Evolutionary conservation across 805 yeast species (phyloP).

Genomic region (Komagataella kurtzmanii): DNA sequence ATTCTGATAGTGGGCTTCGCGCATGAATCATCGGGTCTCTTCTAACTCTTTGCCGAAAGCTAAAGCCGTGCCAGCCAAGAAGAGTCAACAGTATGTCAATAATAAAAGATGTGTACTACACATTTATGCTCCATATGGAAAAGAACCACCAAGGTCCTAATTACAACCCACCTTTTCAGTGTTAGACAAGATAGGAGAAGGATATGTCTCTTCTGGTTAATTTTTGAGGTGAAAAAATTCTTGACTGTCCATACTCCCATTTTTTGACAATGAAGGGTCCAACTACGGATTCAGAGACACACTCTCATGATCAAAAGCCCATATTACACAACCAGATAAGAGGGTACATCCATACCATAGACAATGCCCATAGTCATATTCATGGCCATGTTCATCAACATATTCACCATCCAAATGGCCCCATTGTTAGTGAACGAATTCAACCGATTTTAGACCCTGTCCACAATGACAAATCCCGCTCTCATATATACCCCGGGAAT

Average conservation of each 20-base stretch:
- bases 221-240: neutral
- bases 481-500: neutral
- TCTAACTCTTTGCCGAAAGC: too few species aligned
- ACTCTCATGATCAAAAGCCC: neutral
- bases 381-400: slow-evolving; percentile 7
- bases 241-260: neutral
- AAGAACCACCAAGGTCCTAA: neutral
- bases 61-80: too few species aligned
- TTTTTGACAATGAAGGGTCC: neutral
- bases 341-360: slow-evolving; percentile 1
- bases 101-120: neutral
- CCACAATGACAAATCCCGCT: neutral
- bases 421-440: neutral
- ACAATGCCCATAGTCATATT: slow-evolving; percentile 4
- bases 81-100: neutral
- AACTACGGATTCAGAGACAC: neutral
- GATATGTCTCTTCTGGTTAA: neutral
- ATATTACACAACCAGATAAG: neutral
- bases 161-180: neutral
- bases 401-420: neutral
- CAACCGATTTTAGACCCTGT: neutral
- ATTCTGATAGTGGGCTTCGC: neutral
- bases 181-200: neutral
- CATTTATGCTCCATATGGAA: neutral
- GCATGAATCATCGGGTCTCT: neutral